Percentiles rank a stretch among this genome's conserved stretches.
Conservation (phyloP, 2,329 filamentous ascomycete genomes). For the Dactylellina leptospora region DNA sequence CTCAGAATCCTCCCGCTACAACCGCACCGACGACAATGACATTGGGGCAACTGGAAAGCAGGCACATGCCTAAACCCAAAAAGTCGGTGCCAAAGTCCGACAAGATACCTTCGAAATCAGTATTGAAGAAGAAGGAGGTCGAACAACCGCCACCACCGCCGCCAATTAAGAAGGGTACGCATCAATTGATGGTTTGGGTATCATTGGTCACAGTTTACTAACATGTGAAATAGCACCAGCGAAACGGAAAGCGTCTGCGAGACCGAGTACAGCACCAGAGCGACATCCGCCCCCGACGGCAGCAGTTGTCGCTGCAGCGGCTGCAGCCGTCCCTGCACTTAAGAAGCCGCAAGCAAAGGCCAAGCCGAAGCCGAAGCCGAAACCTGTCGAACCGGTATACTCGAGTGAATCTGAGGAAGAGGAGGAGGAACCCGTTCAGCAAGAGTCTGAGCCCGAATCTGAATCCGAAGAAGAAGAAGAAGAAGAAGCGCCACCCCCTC, state of each 20-base stretch:
- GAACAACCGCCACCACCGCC: neutral
- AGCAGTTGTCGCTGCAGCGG: slow-evolving; percentile 14
- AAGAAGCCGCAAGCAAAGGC: slow-evolving; percentile 26
- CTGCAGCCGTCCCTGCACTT: slow-evolving; percentile 12
- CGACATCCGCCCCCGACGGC: neutral
- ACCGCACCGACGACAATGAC: slow-evolving; percentile 13
- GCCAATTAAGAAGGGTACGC: slow-evolving; percentile 24
- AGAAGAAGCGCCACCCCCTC: neutral
- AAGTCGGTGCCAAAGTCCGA: too few relatives aligned
- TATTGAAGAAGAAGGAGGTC: slow-evolving; percentile 7
- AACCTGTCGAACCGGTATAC: slow-evolving; percentile 38
- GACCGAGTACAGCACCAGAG: slow-evolving; percentile 22
- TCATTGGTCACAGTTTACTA: neutral
- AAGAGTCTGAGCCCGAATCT: slow-evolving; percentile 19
- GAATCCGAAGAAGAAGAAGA: slow-evolving; percentile 1
- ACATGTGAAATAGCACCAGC: neutral
- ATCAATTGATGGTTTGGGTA: neutral
- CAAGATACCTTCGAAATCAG: slow-evolving; percentile 10
- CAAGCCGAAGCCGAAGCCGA: slow-evolving; percentile 40
- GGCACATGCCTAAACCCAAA: slow-evolving; percentile 29
- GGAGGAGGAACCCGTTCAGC: slow-evolving; percentile 9
- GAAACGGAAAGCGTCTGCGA: slow-evolving; percentile 25
- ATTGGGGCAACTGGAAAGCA: slow-evolving; percentile 15
- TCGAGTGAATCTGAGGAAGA: slow-evolving; percentile 34
- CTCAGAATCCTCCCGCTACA: neutral